Evolutionary conservation across 2,329 filamentous ascomycete genomes (phyloP).

Genomic region (Alternaria infectoria): DNA sequence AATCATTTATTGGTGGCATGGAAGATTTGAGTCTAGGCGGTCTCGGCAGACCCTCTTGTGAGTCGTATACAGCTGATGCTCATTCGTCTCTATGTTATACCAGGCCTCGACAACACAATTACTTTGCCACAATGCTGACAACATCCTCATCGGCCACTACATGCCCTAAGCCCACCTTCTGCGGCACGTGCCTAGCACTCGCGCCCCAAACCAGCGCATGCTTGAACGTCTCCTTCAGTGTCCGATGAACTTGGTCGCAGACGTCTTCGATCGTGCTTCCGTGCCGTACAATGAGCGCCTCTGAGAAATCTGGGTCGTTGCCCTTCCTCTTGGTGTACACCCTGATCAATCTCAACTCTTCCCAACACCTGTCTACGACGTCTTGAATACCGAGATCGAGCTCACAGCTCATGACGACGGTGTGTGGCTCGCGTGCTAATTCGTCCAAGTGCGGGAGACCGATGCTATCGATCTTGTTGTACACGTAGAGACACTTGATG

Average conservation of each 20-base stretch:
- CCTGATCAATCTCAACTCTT: conserved; percentile 86
- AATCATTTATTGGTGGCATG: background rate
- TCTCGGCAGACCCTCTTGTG: background rate
- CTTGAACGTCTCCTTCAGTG: conserved; percentile 97
- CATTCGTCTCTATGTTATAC: background rate
- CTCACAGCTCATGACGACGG: conserved; percentile 97
- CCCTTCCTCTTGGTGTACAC: conserved; percentile 92
- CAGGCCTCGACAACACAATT: background rate
- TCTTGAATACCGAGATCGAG: conserved; percentile 91
- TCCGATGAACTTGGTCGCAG: conserved; percentile 92
- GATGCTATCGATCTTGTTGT: conserved; percentile 99
- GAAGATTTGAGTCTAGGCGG: background rate
- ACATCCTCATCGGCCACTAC: conserved; percentile 74
- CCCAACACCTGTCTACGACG: conserved; percentile 93
- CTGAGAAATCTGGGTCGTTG: conserved; percentile 82
- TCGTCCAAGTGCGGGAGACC: conserved; percentile 92
- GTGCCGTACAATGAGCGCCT: conserved; percentile 89
- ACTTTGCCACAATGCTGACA: conserved; percentile 65
- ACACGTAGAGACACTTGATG: conserved; percentile 92
- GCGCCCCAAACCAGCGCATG: conserved; percentile 98
- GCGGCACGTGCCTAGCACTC: conserved; percentile 91
- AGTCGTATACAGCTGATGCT: background rate
- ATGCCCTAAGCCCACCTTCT: conserved; percentile 87
- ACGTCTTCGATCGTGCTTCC: conserved; percentile 95
- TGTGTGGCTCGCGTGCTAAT: conserved; percentile 89